phyloP scores from a whole-genome alignment of 2,329 filamentous ascomycete genomes.

The Neophaeococcomyces aloes region DNA sequence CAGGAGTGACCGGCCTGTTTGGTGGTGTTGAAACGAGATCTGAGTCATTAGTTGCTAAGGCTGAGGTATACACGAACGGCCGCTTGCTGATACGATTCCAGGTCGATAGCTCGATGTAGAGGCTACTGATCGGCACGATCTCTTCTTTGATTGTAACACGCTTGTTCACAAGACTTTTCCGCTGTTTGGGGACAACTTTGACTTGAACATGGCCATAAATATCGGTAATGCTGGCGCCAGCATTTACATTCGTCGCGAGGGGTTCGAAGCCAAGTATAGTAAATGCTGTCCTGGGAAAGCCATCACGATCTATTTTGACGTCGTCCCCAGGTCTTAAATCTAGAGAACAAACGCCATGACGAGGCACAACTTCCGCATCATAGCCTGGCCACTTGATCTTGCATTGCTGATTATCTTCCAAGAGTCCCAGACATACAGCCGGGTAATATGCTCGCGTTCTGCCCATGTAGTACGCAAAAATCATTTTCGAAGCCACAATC shows the following conservation, averaged over 20 bases:
- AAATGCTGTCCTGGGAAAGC: constrained; percentile 34
- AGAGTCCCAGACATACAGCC: constrained; percentile 45
- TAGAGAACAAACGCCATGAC: constrained; percentile 33
- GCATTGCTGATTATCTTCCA: constrained; percentile 33
- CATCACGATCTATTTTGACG: constrained; percentile 37
- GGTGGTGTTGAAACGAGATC: constrained; percentile 29
- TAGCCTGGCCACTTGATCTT: constrained; percentile 38
- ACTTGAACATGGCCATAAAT: constrained; percentile 34
- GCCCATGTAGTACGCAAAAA: constrained; percentile 50
- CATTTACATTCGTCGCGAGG: constrained; percentile 25
- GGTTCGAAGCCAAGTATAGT: constrained; percentile 33
- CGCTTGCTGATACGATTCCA: constrained; percentile 38
- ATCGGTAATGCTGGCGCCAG: constrained; percentile 28
- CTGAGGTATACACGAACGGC: constrained; percentile 23
- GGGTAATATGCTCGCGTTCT: constrained; percentile 48
- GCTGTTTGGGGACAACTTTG: constrained; percentile 32
- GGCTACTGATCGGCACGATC: constrained; percentile 34
- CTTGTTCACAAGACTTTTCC: constrained; percentile 31
- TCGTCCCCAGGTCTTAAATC: constrained; percentile 36
- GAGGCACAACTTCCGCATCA: constrained; percentile 30
- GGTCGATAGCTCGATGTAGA: constrained; percentile 38
- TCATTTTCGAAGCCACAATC: constrained; percentile 39
- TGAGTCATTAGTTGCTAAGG: constrained; percentile 16
- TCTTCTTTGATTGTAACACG: constrained; percentile 23
- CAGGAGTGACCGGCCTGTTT: constrained; percentile 30